These are phyloP conservation scores for Petunia secreta DNA, from an alignment of 257 asterid genomes.

Conservation along the genomic window DNA sequence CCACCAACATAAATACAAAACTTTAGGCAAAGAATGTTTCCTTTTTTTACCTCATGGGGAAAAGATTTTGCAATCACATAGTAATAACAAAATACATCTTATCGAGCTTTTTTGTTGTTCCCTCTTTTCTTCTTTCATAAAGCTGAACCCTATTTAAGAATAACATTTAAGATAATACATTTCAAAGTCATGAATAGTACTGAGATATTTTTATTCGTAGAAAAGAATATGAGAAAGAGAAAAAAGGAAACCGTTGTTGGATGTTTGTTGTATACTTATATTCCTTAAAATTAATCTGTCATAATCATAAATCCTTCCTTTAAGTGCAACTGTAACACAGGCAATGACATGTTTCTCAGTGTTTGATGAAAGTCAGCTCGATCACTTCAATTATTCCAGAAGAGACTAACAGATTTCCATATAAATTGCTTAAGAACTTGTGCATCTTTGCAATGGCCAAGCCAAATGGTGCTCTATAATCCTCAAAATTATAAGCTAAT, in stretches of 20 bases:
- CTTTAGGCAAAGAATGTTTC: neutral
- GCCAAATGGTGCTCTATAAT: neutral
- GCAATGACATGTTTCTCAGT: neutral
- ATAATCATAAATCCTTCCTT: neutral
- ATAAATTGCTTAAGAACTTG: neutral
- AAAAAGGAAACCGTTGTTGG: neutral
- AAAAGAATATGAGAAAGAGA: neutral
- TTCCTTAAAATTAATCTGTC: neutral
- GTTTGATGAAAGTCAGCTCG: neutral
- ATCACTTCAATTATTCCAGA: slow-evolving; percentile 4
- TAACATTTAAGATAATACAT: neutral
- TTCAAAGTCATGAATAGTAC: neutral
- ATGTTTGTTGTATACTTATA: neutral
- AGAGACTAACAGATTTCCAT: neutral
- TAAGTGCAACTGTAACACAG: neutral
- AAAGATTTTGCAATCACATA: neutral
- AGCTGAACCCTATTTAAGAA: neutral
- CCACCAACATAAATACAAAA: neutral
- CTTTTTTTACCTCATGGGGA: neutral
- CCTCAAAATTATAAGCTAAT: neutral
- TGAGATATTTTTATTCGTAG: neutral
- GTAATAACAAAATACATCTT: neutral
- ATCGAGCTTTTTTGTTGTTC: neutral
- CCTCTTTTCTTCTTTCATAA: neutral
- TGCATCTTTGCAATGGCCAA: neutral